Base-by-base conservation (phyloP, 148 eudicot genomes). In the Pouteria glomerata region DNA sequence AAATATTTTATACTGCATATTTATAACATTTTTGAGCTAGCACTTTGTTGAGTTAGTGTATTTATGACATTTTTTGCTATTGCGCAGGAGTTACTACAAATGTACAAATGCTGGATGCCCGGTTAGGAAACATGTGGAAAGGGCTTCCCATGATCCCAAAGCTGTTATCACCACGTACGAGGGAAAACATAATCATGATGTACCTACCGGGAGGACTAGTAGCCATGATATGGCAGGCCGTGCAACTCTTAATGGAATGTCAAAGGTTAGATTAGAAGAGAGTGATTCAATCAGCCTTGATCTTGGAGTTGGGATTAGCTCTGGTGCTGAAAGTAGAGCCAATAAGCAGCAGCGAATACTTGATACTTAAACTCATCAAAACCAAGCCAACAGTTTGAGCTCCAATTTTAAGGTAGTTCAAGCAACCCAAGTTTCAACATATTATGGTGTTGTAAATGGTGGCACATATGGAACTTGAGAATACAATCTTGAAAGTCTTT, bases 391-490 rank as follows among this genome's bases (percentile, higher is more conserved):
- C 14, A 72, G 67, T 8, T 63, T 48, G 52, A 37, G 76, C 71
- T 77, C 84, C 23, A 78, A 76, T 60, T 73, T 67, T 26, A 73
- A 79, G 73, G 68, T 79, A 72, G 81, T 74, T 78, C 94, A 85
- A 69, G 68, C 76, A 16, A 71, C 76, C 13, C 86, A 74, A 66
- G 57, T 79, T 68, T 73, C 88, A 11, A 68, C 70, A 52, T 82
- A 75, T 65, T 88, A 90, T 80, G 86, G 85, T 69, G 81, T 72
- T 70, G 85, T 84, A 78, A 86, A 85, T 68, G 85, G 85, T 39
- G 78, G 82, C 74, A 63, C 80, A 18, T 87, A 86, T 75, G 89
- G 82, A 75, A 68, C 90, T 61, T 77, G 85, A 83, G 95, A 87
- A 67, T 87, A 84, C 77, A 82, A 70, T 33, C 77, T 73, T 41